A percentile compares a stretch with the other conserved stretches of the same genome.
Conservation (phyloP, 257 asterid genomes). For the Nicotiana paniculata region DNA sequence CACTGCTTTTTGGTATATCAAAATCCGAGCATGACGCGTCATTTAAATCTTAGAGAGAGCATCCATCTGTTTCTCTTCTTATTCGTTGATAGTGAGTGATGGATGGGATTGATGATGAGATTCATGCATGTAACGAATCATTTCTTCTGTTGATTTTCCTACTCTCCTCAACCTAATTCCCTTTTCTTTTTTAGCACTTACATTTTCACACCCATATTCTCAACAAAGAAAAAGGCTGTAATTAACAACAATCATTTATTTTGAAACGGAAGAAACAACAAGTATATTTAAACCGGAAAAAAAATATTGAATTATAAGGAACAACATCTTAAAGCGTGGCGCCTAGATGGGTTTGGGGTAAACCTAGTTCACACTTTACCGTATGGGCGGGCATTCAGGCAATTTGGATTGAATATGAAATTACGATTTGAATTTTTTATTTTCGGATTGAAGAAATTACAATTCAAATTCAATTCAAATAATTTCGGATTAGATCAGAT, state of each 20-base stretch:
- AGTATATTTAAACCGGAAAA: too few species aligned
- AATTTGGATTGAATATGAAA: too few species aligned
- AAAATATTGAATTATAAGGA: too few species aligned
- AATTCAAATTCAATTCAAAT: too few species aligned
- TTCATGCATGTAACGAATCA: constrained; percentile 38
- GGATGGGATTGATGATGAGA: constrained; percentile 33
- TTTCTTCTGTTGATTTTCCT: neutral
- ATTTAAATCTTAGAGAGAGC: constrained; percentile 18
- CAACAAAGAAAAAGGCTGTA: too few species aligned
- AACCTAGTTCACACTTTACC: neutral
- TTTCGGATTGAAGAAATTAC: too few species aligned
- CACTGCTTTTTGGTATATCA: constrained; percentile 13
- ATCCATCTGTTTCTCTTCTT: neutral
- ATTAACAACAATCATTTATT: too few species aligned
- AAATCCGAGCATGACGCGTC: constrained; percentile 57
- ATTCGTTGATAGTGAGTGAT: constrained; percentile 27
- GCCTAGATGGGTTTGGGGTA: neutral
- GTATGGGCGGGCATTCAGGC: too few species aligned
- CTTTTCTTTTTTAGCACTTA: neutral
- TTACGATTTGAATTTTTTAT: too few species aligned
- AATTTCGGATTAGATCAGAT: too few species aligned
- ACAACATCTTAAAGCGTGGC: neutral
- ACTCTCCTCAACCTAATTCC: neutral
- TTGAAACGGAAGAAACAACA: too few species aligned
- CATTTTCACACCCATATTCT: neutral